These are phyloP conservation scores for Lachnellula cervina DNA, from an alignment of 2,329 filamentous ascomycete species.

Conservation along the genomic window DNA sequence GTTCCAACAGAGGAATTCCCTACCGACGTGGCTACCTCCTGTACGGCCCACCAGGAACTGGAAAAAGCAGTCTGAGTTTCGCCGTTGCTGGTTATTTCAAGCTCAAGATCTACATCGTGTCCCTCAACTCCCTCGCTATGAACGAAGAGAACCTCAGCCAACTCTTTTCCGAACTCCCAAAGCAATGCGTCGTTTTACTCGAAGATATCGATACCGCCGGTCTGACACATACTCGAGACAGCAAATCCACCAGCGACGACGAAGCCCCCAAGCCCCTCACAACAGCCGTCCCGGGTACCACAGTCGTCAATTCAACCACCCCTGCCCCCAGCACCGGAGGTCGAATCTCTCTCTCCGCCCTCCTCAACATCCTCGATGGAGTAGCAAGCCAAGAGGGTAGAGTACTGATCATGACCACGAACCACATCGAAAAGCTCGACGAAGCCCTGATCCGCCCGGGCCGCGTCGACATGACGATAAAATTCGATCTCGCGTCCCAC, in stretches of 20 bases:
- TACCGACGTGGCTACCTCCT: constrained; percentile 82
- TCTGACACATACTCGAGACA: constrained; percentile 47
- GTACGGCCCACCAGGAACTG: constrained; percentile 74
- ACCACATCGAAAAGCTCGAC: constrained; percentile 58
- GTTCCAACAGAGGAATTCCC: constrained; percentile 71
- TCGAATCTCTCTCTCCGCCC: constrained; percentile 53
- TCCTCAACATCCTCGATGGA: constrained; percentile 66
- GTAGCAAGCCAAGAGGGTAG: constrained; percentile 63
- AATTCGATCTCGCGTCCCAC: constrained; percentile 39
- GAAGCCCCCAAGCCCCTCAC: constrained; percentile 20
- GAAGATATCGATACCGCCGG: constrained; percentile 74
- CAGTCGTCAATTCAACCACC: constrained; percentile 2
- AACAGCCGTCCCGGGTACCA: constrained; percentile 3
- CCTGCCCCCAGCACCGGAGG: constrained; percentile 9
- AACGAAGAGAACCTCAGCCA: constrained; percentile 60
- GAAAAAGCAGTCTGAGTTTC: constrained; percentile 69
- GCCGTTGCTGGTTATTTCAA: constrained; percentile 66
- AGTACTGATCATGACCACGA: constrained; percentile 68
- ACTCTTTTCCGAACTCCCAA: constrained; percentile 63
- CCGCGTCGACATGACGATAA: constrained; percentile 54
- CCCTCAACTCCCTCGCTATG: constrained; percentile 55
- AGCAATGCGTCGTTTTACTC: constrained; percentile 66
- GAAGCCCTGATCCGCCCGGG: constrained; percentile 58
- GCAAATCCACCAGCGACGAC: constrained; percentile 8
- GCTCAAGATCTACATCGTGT: constrained; percentile 68